phyloP scores from a whole-genome alignment of 2,329 filamentous ascomycete species.

The Trichoderma guizhouense region DNA sequence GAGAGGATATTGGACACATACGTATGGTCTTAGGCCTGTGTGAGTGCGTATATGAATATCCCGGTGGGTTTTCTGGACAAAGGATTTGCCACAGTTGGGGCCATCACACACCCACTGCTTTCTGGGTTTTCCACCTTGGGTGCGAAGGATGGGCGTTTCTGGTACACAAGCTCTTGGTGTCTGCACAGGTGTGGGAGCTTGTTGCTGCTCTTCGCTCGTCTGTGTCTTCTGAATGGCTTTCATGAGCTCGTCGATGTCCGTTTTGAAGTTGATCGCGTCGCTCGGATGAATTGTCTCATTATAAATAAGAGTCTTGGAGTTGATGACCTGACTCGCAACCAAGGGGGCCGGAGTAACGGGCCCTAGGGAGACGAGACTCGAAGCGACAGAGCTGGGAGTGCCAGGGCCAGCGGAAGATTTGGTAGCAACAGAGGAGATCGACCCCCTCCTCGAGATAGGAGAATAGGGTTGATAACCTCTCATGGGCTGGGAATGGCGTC shows the following conservation, averaged over 20 bases:
- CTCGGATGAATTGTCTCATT: slow-evolving; percentile 47
- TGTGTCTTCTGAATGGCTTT: slow-evolving; percentile 74
- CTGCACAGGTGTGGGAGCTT: slow-evolving; percentile 25
- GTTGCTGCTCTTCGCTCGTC: slow-evolving; percentile 34
- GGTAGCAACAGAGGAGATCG: slow-evolving; percentile 23
- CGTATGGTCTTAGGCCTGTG: slow-evolving; percentile 86
- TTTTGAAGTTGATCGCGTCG: slow-evolving; percentile 65
- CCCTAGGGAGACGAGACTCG: not conserved
- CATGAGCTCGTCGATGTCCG: slow-evolving; percentile 84
- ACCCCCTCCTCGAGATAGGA: slow-evolving; percentile 33
- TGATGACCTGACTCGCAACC: slow-evolving; percentile 15
- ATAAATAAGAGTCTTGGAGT: slow-evolving; percentile 41
- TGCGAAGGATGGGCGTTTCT: slow-evolving; percentile 17
- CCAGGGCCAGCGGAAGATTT: slow-evolving; percentile 23
- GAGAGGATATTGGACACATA: slow-evolving; percentile 44
- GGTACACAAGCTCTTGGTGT: slow-evolving; percentile 9
- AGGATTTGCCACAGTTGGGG: slow-evolving; percentile 73
- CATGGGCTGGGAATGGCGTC: slow-evolving; percentile 28
- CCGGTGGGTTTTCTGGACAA: slow-evolving; percentile 88
- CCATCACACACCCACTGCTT: slow-evolving; percentile 74
- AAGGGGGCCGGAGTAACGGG: slow-evolving; percentile 20
- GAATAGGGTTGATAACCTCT: slow-evolving; percentile 35
- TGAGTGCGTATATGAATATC: slow-evolving; percentile 87
- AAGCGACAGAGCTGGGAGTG: slow-evolving; percentile 14
- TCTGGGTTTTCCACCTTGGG: slow-evolving; percentile 30